Evolutionary conservation across 2,329 filamentous ascomycete genomes (phyloP), one percentile per base, ranked within the genome.

Genomic region (Colletotrichum lupini): DNA sequence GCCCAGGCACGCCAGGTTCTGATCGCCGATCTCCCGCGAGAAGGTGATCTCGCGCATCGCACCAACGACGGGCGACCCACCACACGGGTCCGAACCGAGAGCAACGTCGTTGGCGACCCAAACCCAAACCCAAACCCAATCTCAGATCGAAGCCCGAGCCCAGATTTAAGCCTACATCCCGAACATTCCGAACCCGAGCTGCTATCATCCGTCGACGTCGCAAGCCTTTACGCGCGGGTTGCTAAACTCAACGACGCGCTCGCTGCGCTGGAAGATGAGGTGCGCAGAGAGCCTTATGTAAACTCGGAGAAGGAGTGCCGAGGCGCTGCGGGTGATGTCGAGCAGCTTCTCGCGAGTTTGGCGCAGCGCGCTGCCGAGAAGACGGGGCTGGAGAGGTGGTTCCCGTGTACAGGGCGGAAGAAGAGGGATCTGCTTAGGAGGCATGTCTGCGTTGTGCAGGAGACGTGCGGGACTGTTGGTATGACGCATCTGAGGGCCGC

Each of bases 1-100:
- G 56, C 59, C 37, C 66, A 56, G 37, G 37, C 37, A 42, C 16
- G 37, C 37, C 37, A 42, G 30, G n/a, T 56, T 59, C 6, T 12
- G 30, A n/a, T 46, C 32, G 70, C 66, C 70, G 66, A 72, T 72
- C 70, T 57, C 70, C 70, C 66, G 53, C 70, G 32, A 69, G 37
- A 30, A 28, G 26, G 59, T 64, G 26, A 32, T 53, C n/a, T 46
- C 32, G 14, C 53, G 26, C 65, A 55, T 53, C 42, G 9, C 59
- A n/a, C 12, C 24, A 9, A 5, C 37, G 16, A 42, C 32, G 32
- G 30, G 12, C 62, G 62, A 56, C 28, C 65, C 55, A 66, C 68
- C 35, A 35, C 28, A 37, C 66, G 2, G 30, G 52, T 53, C 62
- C 52, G 35, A 35, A 32, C 60, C 37, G 9, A 22, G 42, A 30